Percentiles rank a stretch among this genome's conserved stretches.
Evolutionary conservation across 2,329 filamentous ascomycete species (phyloP).

Genomic region (Cordyceps farinosa): DNA sequence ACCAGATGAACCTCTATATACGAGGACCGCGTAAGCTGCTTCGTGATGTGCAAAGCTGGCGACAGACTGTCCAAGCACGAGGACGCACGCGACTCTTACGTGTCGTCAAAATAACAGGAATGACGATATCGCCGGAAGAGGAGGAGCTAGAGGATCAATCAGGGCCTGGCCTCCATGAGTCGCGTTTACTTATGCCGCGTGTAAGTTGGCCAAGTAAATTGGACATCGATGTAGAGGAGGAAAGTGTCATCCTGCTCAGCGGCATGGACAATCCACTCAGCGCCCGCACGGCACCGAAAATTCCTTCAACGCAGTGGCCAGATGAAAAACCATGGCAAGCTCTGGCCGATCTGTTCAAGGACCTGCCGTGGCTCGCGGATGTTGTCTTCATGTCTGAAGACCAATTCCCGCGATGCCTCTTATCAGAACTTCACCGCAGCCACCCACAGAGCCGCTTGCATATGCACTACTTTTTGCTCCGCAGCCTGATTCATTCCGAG

Average conservation of each 20-base stretch:
- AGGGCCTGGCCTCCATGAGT: not conserved
- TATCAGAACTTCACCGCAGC: not conserved
- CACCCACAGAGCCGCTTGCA: constrained; percentile 4
- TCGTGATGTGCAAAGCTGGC: constrained; percentile 3
- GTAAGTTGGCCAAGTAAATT: too few relatives aligned
- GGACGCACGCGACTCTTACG: not conserved
- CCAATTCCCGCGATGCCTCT: not conserved
- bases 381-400: constrained; percentile 6
- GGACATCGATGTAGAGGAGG: too few relatives aligned
- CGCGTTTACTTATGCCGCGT: too few relatives aligned
- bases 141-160: not conserved
- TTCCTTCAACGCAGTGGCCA: constrained; percentile 6
- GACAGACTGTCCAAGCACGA: not conserved
- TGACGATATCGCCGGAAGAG: constrained; percentile 1
- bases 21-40: constrained; percentile 9
- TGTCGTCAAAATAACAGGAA: constrained; percentile 7
- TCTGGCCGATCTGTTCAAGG: not conserved
- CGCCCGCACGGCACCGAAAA: not conserved
- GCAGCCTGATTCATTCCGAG: constrained; percentile 1
- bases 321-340: constrained; percentile 9
- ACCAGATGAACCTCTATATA: not conserved
- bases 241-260: not conserved
- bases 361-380: constrained; percentile 6
- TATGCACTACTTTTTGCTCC: constrained; percentile 9
- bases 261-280: constrained; percentile 1